Base-by-base conservation (phyloP, 305 asterid species). In the Solanum hybrid region DNA sequence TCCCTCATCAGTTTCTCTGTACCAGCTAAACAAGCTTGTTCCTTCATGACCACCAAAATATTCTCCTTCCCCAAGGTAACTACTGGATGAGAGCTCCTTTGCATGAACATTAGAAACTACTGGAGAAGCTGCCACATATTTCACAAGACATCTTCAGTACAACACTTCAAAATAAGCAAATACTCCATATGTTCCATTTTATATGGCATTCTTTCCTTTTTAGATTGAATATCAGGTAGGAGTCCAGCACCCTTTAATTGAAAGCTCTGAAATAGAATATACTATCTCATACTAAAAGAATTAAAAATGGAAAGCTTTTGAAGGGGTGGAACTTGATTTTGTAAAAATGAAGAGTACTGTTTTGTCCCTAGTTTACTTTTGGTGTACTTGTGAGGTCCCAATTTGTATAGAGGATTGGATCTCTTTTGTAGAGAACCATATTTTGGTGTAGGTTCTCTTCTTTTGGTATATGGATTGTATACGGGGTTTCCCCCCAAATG, bases 11-110 rank as follows among this genome's bases (percentile, higher is more conserved):
- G 94, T 94, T 94, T 94, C 93, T 93, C 98, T 95, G 87, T 95
- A 95, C 99, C 99, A 98, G 95, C 98, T 95, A 93, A 93, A 95
- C 90, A 95, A 92, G 96, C 99, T 96, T 61, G 93, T 93, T 94
- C 99, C 99, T 95, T 97, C 98, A 57, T 94, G 89, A 83, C 99
- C 99, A 89, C 99, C 99, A 91, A 94, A 97, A 92, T 98, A 98
- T 86, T 94, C 95, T 89, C 99, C 99, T 91, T 94, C 99, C 77
- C 99, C 99, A 89, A 90, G 73, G 90, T 94, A 97, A 82, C 94
- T 93, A 92, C 93, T 94, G 81, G 94, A 90, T 78, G 99, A 95
- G 91, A 95, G 73, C 92, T 93, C 94, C 90, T 92, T 93, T 91
- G 93, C 93, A 9, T 80, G 91, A 91, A 98, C 98, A 92, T 92